Percentiles rank a stretch among this genome's conserved stretches.
Evolutionary conservation across 2,329 filamentous ascomycete genomes (phyloP).

Genomic region (Talaromyces albobiverticillius): DNA sequence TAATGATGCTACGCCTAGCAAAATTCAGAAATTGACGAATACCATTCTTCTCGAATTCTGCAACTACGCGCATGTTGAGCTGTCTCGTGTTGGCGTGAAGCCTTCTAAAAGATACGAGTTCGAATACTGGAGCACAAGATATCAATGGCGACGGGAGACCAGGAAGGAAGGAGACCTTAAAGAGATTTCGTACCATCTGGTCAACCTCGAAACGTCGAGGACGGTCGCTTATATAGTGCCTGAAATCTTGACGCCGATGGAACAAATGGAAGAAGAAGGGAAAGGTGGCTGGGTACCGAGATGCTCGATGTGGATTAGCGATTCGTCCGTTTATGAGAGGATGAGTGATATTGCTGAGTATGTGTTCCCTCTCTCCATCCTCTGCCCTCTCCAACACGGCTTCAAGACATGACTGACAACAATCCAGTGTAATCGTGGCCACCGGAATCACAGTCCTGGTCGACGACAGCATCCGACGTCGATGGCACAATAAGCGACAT

Average conservation of each 20-base stretch:
- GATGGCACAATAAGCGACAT: constrained; percentile 61
- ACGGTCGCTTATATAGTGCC: constrained; percentile 83
- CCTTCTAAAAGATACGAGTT: constrained; percentile 79
- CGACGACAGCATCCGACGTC: constrained; percentile 84
- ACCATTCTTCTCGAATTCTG: constrained; percentile 90
- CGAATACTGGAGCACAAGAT: constrained; percentile 86
- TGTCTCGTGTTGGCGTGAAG: constrained; percentile 67
- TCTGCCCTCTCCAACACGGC: background rate
- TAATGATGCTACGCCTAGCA: background rate
- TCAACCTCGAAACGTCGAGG: constrained; percentile 62
- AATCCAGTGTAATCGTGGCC: constrained; percentile 72
- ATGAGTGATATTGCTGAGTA: constrained; percentile 85
- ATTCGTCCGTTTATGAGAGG: constrained; percentile 65
- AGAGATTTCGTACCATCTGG: constrained; percentile 74
- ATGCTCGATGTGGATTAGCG: constrained; percentile 86
- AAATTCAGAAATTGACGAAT: constrained; percentile 59
- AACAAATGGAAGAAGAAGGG: constrained; percentile 67
- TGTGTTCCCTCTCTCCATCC: constrained; percentile 36
- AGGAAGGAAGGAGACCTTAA: constrained; percentile 64
- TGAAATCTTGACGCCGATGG: constrained; percentile 67
- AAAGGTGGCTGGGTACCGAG: constrained; percentile 89
- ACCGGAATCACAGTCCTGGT: constrained; percentile 87
- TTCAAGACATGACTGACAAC: too few species aligned
- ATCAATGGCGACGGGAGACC: constrained; percentile 75
- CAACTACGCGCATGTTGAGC: constrained; percentile 90